Base-by-base conservation (phyloP, 257 asterid genomes). In the Ilex asprella region DNA sequence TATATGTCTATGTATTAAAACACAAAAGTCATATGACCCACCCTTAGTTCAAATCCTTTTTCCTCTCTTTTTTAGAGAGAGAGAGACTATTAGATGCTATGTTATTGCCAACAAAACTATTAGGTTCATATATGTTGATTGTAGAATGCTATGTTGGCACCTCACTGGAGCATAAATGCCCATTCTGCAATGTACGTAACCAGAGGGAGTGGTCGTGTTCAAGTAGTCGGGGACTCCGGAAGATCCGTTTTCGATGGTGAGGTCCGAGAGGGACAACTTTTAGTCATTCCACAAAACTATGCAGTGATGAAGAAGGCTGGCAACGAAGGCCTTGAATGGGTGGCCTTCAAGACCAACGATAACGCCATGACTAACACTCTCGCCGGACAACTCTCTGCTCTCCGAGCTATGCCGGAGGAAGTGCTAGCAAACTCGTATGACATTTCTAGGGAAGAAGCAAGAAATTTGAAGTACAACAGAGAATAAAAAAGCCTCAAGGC, bases 231-330 rank as follows among this genome's bases (percentile, higher is more conserved):
- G 0, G 58, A 64, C 71, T 11, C 50, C 0, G 96, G 96, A 0
- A 71, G 56, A 2, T 10, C 66, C 0, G 86, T 79, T 11, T 83
- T 85, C 49, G 79, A 87, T 53, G 82, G 56, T 1, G 73, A 76
- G 56, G 83, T 85, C 39, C 69, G 44, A 1, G 63, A 77, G 59
- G 87, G 87, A 0, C 91, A 85, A 43, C 75, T 85, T 14, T 6
- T 88, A 9, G 9, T 88, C 10, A 67, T 85, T 7, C 96, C 96
- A 2, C 91, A 85, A 41, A 76, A 85, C 78, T 85, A 77, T 16
- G 94, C 67, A 0, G 72, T 71, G 11, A 41, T 79, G 9, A 83
- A 83, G 75, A 83, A 59, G 49, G 96, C 94, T 0, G 69, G 78
- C 35, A 59, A 83, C 10, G 39, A 72, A 52, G 96, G 96, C 10